Evolutionary conservation across 2,329 filamentous ascomycete species (phyloP), one percentile per base, ranked within the genome.

Genomic region (Penicillium sp.): DNA sequence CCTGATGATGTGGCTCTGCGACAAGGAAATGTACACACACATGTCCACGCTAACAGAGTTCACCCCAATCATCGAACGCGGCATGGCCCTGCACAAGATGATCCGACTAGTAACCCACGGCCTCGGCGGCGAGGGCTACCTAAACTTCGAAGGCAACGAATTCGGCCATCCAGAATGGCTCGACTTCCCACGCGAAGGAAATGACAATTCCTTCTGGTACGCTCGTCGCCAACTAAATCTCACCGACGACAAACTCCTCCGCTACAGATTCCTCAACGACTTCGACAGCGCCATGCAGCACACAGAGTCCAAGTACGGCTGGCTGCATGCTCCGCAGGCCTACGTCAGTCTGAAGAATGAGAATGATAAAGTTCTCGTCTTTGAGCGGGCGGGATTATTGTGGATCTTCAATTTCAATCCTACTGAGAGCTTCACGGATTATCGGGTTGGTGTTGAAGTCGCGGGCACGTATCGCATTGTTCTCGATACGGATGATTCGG

Each of bases 161-260:
- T 99, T 99, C 67, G 94, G 94, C 0, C 94, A 99, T 69, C 94
- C 94, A 0, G 94, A 99, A 74, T 99, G 94, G 94, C 88, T 99
- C 32, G 94, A 99, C 72, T 99, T 99, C 74, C 94, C 94, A 3
- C 89, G 94, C 45, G 91, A 87, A 66, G 94, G 94, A 52, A 97
- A 97, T 75, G 78, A 86, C 67, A 96, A 96, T 75, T 94, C 89
- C 39, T 97, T 92, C 80, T 93, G 90, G 86, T 96, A 96, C 68
- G 92, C 92, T 2, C 85, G 94, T 18, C 88, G 94, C 52, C 93
- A 97, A 71, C 86, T 97, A 61, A 97, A 99, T 73, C 83, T 99
- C 13, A 87, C 91, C 0, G 91, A 97, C 46, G 94, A 99, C 69
- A 61, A 79, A 0, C 78, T 96, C 10, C 84, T 99, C 29, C 89